Percentiles rank a stretch among this genome's conserved stretches.
phyloP scores from a whole-genome alignment of 2,329 filamentous ascomycete genomes.

The Blumeria graminis region DNA sequence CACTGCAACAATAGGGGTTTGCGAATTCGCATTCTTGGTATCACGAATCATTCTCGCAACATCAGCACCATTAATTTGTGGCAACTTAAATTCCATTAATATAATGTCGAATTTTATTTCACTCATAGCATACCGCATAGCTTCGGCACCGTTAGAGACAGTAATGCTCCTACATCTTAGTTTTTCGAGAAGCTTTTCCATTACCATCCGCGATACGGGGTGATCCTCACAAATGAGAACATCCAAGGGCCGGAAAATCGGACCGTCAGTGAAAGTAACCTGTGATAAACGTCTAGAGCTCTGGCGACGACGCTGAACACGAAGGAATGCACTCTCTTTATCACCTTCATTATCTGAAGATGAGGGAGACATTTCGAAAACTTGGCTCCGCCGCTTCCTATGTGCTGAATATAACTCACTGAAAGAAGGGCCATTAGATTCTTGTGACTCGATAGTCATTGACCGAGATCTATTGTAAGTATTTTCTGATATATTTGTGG shows the following conservation, averaged over 20 bases:
- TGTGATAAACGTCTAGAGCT: constrained; percentile 87
- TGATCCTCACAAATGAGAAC: constrained; percentile 95
- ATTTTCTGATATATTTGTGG: constrained; percentile 27
- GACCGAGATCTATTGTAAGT: constrained; percentile 44
- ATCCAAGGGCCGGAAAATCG: constrained; percentile 73
- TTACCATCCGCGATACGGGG: constrained; percentile 89
- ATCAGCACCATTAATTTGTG: constrained; percentile 83
- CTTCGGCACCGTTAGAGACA: constrained; percentile 72
- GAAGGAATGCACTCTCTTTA: constrained; percentile 68
- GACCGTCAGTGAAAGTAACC: constrained; percentile 62
- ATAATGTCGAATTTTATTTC: constrained; percentile 98
- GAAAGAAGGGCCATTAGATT: constrained; percentile 45
- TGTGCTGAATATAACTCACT: constrained; percentile 41
- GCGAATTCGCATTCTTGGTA: constrained; percentile 80
- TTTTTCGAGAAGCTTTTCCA: constrained; percentile 94
- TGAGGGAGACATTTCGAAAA: constrained; percentile 89
- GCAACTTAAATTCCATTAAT: constrained; percentile 89
- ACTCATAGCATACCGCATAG: constrained; percentile 78
- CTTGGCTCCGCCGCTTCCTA: constrained; percentile 76
- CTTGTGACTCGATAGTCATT: constrained; percentile 81
- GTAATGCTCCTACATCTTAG: constrained; percentile 83
- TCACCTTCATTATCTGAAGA: constrained; percentile 95
- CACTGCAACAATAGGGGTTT: constrained; percentile 87
- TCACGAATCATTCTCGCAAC: constrained; percentile 95
- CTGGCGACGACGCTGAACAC: constrained; percentile 82